phyloP scores from a whole-genome alignment of 305 asterid genomes.

The Fraxinus ornus region DNA sequence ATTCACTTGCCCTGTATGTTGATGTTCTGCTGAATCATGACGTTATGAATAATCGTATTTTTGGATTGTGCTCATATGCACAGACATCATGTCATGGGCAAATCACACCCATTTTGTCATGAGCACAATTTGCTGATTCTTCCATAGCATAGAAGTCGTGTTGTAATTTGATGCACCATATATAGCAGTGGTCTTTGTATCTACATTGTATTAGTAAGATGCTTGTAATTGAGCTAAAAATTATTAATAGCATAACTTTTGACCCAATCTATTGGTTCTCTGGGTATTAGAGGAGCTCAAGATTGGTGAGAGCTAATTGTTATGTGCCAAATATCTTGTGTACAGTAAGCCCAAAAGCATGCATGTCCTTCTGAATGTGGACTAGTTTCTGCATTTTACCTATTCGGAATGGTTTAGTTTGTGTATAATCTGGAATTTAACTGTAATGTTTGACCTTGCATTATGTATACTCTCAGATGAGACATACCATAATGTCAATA shows the following conservation, averaged over 20 bases:
- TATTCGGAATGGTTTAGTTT: not conserved
- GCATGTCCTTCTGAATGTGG: not conserved
- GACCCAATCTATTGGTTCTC: not conserved
- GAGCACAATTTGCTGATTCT: not conserved
- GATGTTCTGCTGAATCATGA: not conserved
- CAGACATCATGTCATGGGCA: not conserved
- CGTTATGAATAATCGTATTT: not conserved
- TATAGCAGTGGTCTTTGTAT: constrained; percentile 6
- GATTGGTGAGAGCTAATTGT: not conserved
- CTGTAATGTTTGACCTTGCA: constrained; percentile 27
- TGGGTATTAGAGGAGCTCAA: not conserved
- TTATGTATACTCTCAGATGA: constrained; percentile 56
- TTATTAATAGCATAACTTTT: not conserved
- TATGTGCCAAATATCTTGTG: not conserved
- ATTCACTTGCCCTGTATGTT: not conserved
- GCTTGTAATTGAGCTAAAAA: not conserved
- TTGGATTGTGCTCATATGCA: not conserved
- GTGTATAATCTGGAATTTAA: constrained; percentile 12
- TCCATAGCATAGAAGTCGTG: not conserved
- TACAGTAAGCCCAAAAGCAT: not conserved
- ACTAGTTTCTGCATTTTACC: not conserved
- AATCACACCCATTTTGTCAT: not conserved
- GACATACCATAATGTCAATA: constrained; percentile 62
- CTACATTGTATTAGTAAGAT: constrained; percentile 2
- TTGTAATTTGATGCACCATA: not conserved